Evolutionary conservation across 2,329 filamentous ascomycete genomes (phyloP).

Genomic region (Cladophialophora psammophila): DNA sequence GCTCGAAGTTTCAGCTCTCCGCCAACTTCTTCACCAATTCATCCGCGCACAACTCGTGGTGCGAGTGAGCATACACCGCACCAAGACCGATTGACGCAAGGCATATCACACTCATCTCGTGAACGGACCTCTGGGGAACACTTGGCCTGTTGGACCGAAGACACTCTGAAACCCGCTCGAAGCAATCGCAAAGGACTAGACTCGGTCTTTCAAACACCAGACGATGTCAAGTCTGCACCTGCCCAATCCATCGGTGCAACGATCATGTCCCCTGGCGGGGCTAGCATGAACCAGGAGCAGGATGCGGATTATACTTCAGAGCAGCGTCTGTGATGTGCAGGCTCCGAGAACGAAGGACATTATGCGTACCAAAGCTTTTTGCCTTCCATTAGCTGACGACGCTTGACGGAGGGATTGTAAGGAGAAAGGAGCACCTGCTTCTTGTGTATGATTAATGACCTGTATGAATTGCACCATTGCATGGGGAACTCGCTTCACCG

Average conservation of each 20-base stretch:
- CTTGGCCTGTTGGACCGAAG: slow-evolving; percentile 5
- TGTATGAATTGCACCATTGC: slow-evolving; percentile 12
- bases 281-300: not conserved
- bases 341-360: not conserved
- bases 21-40: slow-evolving; percentile 12
- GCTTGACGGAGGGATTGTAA: not conserved
- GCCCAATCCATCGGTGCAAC: not conserved
- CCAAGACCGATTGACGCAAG: not conserved
- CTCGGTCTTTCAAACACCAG: slow-evolving; percentile 18
- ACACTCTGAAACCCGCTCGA: slow-evolving; percentile 30
- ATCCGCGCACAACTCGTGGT: not conserved
- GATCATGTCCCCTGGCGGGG: not conserved
- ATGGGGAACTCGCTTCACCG: not conserved
- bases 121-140: not conserved
- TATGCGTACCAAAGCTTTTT: not conserved
- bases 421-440: slow-evolving; percentile 8
- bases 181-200: slow-evolving; percentile 25
- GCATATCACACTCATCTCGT: not conserved
- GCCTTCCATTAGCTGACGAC: not conserved
- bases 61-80: not conserved
- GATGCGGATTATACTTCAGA: not conserved
- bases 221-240: not conserved
- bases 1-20: slow-evolving; percentile 35
- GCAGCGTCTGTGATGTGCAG: not conserved
- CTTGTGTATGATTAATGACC: slow-evolving; percentile 24